These are phyloP conservation scores for Ustulina deusta DNA, from an alignment of 2,329 filamentous ascomycete genomes.

Conservation along the genomic window DNA sequence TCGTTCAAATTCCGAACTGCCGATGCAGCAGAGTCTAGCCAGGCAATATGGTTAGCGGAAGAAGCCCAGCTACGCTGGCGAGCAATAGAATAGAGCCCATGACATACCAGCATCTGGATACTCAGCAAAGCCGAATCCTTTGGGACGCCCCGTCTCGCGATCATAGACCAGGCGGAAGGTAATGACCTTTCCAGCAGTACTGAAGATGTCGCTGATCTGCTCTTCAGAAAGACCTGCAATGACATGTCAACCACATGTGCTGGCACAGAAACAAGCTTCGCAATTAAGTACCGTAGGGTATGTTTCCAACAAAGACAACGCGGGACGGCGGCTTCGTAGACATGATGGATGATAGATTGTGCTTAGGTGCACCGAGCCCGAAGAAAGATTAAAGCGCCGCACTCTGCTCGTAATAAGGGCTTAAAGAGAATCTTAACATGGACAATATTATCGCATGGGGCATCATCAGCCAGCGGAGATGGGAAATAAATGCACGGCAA, in stretches of 20 bases:
- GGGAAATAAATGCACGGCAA: neutral
- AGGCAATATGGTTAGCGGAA: conserved; percentile 25
- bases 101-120: conserved; percentile 85
- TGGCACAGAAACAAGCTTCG: neutral
- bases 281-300: conserved; percentile 73
- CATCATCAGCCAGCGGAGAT: neutral
- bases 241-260: conserved; percentile 14
- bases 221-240: conserved; percentile 90
- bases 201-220: conserved; percentile 94
- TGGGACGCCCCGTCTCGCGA: conserved; percentile 91
- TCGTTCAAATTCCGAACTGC: conserved; percentile 97
- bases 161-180: conserved; percentile 96
- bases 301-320: conserved; percentile 87
- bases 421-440: neutral
- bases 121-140: conserved; percentile 96
- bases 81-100: neutral
- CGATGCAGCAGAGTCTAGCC: conserved; percentile 80
- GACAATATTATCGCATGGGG: neutral
- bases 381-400: conserved; percentile 4
- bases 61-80: neutral
- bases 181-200: conserved; percentile 87
- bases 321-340: conserved; percentile 80
- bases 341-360: conserved; percentile 61
- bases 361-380: conserved; percentile 22
- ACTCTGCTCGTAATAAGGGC: neutral